Evolutionary conservation across 2,329 filamentous ascomycete species (phyloP), one percentile per base, ranked within the genome.

Genomic region (Penicillium sp.): DNA sequence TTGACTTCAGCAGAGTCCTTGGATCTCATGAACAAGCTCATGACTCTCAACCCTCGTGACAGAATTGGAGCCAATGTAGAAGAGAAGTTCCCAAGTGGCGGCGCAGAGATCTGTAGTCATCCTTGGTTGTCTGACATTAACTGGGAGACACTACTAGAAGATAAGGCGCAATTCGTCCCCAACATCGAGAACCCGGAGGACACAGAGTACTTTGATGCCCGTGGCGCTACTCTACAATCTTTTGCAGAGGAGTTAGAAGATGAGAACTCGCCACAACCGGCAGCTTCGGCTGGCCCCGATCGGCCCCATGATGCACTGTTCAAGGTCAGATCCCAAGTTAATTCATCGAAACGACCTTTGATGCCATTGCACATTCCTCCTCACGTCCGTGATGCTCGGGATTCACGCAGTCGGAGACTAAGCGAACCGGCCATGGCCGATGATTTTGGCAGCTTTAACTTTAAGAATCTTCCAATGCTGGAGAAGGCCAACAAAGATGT

Each of bases 401-500:
- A 97, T 74, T 83, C 89, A 44, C 90, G 96, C 69, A 92, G 85
- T 64, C 85, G 94, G 61, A 84, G 94, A 64, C 81, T 97, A 38
- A 97, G 93, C 72, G 94, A 99, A 73, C 94, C 94, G 1, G 86
- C 93, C 16, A 84, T 86, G 32, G 83, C 88, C 0, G 94, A 99
- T 72, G 95, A 99, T 71, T 99, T 99, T 79, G 94, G 94, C 32
- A 92, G 86, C 60, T 99, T 99, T 74, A 86, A 91, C 38, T 99
- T 96, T 81, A 99, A 99, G 78, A 99, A 99, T 66, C 78, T 99
- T 47, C 92, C 93, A 0, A 93, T 97, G 20, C 81, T 99, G 18
- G 94, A 97, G 68, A 97, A 97, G 74, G 94, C 94, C 53, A 99
- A 99, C 76, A 99, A 99, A 72, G 94, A 99, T 67, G 92, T 97